Conservation (phyloP, 1,284 basidiomycete species). For the Rhodotorula sp. region DNA sequence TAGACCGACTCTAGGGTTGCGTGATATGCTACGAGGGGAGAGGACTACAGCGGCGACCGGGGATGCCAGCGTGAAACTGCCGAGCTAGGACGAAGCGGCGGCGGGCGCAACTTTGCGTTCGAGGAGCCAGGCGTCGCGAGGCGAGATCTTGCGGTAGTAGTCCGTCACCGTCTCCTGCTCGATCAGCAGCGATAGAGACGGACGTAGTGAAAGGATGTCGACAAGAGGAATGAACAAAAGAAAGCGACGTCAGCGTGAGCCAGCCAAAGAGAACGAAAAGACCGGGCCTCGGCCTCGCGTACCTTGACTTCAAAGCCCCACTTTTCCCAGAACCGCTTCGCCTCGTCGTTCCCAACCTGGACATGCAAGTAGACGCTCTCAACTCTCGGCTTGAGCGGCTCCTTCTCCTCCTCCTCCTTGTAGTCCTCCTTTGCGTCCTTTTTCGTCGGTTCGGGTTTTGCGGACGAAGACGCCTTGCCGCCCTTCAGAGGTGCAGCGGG, state of each 20-base stretch:
- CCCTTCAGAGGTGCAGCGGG: conserved; percentile 24
- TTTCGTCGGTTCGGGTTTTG: neutral
- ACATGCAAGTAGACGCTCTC: conserved; percentile 49
- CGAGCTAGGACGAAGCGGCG: neutral
- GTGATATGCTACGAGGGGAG: neutral
- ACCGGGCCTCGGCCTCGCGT: conserved; percentile 20
- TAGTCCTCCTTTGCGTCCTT: conserved; percentile 36
- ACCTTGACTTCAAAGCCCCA: conserved; percentile 48
- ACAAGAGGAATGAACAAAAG: no score
- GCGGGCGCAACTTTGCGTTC: conserved; percentile 4
- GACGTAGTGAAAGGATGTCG: neutral
- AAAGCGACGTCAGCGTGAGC: neutral
- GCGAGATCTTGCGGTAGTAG: conserved; percentile 45
- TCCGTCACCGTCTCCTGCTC: conserved; percentile 38
- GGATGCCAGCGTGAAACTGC: neutral
- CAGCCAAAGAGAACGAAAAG: no score
- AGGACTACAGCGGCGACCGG: neutral
- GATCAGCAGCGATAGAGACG: neutral
- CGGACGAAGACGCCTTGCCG: conserved; percentile 1
- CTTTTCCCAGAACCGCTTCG: conserved; percentile 48
- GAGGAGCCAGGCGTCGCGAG: conserved; percentile 48
- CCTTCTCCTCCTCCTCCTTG: conserved; percentile 20
- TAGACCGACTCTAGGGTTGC: no score
- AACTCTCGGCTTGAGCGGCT: conserved; percentile 34
- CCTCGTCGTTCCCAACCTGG: conserved; percentile 49